Conservation (phyloP, 2,329 filamentous ascomycete species). For the Alternaria sp. region DNA sequence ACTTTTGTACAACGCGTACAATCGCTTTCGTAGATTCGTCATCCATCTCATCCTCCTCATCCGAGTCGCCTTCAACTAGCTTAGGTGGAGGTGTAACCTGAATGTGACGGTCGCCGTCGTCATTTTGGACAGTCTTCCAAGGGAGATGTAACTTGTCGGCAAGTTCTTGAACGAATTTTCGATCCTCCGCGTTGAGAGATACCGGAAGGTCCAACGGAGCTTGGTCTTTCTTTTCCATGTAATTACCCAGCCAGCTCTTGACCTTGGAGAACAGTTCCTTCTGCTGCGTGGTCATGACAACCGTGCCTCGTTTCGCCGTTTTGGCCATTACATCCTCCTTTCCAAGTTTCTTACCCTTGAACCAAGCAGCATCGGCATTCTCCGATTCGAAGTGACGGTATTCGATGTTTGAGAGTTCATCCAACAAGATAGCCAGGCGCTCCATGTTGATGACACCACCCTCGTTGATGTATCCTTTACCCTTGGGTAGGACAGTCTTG, state of each 20-base stretch:
- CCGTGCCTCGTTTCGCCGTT: conserved; percentile 66
- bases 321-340: conserved; percentile 73
- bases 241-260: conserved; percentile 81
- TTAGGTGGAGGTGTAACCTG: conserved; percentile 68
- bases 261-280: conserved; percentile 83
- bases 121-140: conserved; percentile 71
- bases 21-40: conserved; percentile 87
- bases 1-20: conserved; percentile 84
- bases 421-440: conserved; percentile 78
- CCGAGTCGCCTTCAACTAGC: conserved; percentile 62
- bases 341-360: conserved; percentile 82
- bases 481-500: conserved; percentile 85
- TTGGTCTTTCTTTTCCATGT: conserved; percentile 57
- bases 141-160: conserved; percentile 73
- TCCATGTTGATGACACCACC: conserved; percentile 89
- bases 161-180: conserved; percentile 91
- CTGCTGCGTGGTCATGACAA: conserved; percentile 81
- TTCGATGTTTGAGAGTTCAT: conserved; percentile 88
- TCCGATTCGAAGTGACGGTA: conserved; percentile 93
- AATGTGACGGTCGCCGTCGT: conserved; percentile 72
- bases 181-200: conserved; percentile 80
- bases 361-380: conserved; percentile 88
- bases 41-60: conserved; percentile 74
- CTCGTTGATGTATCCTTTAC: conserved; percentile 96
- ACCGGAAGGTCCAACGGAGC: conserved; percentile 75